Base-by-base conservation (phyloP, 2,329 filamentous ascomycete genomes). In the Onygena corvina region DNA sequence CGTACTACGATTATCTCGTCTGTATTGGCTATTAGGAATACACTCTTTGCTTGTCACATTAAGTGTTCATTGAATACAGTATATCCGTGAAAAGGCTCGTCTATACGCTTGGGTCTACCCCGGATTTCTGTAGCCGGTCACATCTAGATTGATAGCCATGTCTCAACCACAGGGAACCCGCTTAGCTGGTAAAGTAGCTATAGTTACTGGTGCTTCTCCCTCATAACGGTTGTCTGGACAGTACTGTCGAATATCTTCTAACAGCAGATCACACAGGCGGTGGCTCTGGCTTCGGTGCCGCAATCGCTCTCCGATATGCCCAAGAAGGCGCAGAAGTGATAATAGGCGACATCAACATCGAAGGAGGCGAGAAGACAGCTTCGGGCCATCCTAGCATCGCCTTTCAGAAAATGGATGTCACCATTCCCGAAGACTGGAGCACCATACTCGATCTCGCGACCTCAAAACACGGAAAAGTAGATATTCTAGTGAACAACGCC, bases 401-500 rank as follows among this genome's bases (percentile, higher is more conserved):
- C 18, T 66, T 64, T 52, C 59, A 62, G 50, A 58, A 59, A 35
- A 60, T 62, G 56, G 63, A 68, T 45, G 65, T 67, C 2, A 65
- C 63, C 25, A 61, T 59, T 4, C 55, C 51, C 4, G 50, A 51
- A 1, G 64, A 67, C 40, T 68, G 66, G 67, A 59, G 58, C 27
- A 50, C 54, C 1, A 56, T 62, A 5, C 53, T 64, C n/a, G 59
- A 63, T 2, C 14, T 60, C 23, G 57, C 60, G 0, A 56, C 70
- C 21, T 46, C 58, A 3, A 59, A 58, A 35, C 60, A 61, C 27
- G 63, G 64, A 1, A 55, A 59, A 18, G 53, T 74, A 47, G 67
- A 73, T 57, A 60, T 70, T 12, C 54, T 74, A 45, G 63, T 73
- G 35, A 73, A 73, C 51, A 73, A 73, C 59, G 70, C 71, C 5